Conservation (phyloP, 345 rosid species). For the Salix viminalis region DNA sequence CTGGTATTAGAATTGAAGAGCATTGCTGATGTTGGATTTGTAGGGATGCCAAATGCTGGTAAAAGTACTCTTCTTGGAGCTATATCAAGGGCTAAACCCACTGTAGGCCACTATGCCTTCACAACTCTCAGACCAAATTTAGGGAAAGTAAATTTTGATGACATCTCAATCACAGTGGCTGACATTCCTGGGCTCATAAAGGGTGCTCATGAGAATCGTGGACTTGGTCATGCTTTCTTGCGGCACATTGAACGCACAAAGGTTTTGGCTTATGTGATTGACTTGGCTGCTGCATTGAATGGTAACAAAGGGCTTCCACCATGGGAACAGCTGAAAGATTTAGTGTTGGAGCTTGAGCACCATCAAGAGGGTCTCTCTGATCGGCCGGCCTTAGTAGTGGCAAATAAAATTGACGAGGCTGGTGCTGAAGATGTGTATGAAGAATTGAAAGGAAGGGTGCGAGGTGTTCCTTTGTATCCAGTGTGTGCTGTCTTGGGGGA, state of each 20-base stretch:
- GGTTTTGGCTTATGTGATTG: slow-evolving; percentile 87
- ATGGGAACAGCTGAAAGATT: slow-evolving; percentile 78
- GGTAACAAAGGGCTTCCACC: slow-evolving; percentile 70
- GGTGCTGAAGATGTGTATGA: slow-evolving; percentile 58
- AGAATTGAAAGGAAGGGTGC: slow-evolving; percentile 63
- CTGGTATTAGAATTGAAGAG: slow-evolving; percentile 80
- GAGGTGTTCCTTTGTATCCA: slow-evolving; percentile 56
- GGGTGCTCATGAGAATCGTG: slow-evolving; percentile 81
- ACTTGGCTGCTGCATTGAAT: slow-evolving; percentile 69
- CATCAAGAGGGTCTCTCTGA: slow-evolving; percentile 75
- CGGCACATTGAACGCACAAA: slow-evolving; percentile 93
- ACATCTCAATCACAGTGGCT: slow-evolving; percentile 83
- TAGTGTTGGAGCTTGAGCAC: slow-evolving; percentile 73
- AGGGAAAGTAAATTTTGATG: slow-evolving; percentile 72
- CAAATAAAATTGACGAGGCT: slow-evolving; percentile 79
- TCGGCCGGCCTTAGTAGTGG: slow-evolving; percentile 70
- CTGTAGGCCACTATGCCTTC: slow-evolving; percentile 81
- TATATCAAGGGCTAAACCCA: slow-evolving; percentile 73
- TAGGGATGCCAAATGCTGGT: slow-evolving; percentile 95
- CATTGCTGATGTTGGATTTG: slow-evolving; percentile 96
- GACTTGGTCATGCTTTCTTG: slow-evolving; percentile 85
- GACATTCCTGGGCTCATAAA: slow-evolving; percentile 92
- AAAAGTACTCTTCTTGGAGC: slow-evolving; percentile 93
- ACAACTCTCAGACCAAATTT: slow-evolving; percentile 85
- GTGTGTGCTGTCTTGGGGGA: slow-evolving; percentile 82